These are phyloP conservation scores for Syncephalis fuscata DNA, from an alignment of 371 early-diverging fungal species.

Conservation along the genomic window DNA sequence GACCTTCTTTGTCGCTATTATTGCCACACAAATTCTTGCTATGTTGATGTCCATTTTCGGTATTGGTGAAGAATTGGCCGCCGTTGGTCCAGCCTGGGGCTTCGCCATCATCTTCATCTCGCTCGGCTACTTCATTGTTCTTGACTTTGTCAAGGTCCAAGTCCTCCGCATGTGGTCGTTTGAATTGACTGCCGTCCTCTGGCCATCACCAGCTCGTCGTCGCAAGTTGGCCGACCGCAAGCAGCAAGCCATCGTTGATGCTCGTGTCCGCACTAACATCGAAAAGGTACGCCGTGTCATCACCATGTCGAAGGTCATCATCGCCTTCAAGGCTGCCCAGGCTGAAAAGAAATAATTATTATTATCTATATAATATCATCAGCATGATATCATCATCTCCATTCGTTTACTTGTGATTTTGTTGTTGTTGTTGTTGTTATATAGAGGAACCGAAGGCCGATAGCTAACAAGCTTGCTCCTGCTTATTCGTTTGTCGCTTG, in stretches of 20 bases:
- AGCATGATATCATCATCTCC: no score
- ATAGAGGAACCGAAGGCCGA: no score
- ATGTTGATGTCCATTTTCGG: constrained; percentile 74
- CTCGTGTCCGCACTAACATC: constrained; percentile 11
- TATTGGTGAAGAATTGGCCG: constrained; percentile 23
- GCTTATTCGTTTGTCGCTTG: no score
- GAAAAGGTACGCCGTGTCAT: constrained; percentile 12
- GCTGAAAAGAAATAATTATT: not conserved
- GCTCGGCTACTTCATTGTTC: constrained; percentile 38
- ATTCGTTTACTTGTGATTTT: no score
- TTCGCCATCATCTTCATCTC: constrained; percentile 29
- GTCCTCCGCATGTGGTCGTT: constrained; percentile 50
- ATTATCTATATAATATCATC: no score
- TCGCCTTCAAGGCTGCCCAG: constrained; percentile 3
- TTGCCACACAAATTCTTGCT: constrained; percentile 84
- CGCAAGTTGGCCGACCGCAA: constrained; percentile 30
- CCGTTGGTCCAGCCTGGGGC: constrained; percentile 32
- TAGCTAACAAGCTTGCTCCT: no score
- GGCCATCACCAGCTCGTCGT: constrained; percentile 41
- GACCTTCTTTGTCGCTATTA: constrained; percentile 61
- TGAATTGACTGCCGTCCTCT: constrained; percentile 48
- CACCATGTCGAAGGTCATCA: constrained; percentile 11
- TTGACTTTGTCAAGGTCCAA: constrained; percentile 65
- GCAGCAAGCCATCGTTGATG: constrained; percentile 18
- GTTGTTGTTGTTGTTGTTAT: no score